Conservation (phyloP, 139 green algal genomes). For the Picochlorum costavermella region DNA sequence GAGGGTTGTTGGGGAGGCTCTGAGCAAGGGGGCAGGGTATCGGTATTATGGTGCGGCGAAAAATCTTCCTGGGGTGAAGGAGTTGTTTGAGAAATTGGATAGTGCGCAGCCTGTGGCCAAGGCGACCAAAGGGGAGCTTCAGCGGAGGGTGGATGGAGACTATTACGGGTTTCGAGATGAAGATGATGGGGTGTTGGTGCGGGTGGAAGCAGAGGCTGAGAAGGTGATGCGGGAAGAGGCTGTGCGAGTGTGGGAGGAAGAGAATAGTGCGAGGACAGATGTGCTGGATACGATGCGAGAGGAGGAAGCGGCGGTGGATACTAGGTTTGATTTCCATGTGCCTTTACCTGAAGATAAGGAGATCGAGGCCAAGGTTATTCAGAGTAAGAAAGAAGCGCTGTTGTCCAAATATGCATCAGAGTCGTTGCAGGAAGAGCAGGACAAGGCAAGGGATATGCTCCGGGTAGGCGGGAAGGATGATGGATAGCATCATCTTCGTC, state of each 20-base stretch:
- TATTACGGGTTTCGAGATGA: constrained; percentile 98
- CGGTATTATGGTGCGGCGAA: constrained; percentile 99
- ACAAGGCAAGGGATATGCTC: constrained; percentile 62
- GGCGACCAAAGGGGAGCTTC: constrained; percentile 73
- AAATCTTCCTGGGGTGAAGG: constrained; percentile 90
- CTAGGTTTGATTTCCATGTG: constrained; percentile 85
- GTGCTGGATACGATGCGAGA: background rate
- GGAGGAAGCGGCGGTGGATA: constrained; percentile 7
- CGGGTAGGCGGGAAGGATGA: background rate
- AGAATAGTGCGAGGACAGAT: constrained; percentile 10
- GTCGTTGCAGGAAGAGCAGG: constrained; percentile 58
- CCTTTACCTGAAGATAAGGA: constrained; percentile 83
- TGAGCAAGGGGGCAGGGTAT: constrained; percentile 57
- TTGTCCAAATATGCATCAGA: constrained; percentile 75
- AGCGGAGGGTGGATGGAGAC: constrained; percentile 82
- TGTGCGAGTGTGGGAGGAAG: constrained; percentile 59
- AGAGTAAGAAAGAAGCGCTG: constrained; percentile 88
- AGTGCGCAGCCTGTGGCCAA: constrained; percentile 38
- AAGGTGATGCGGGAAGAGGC: constrained; percentile 48
- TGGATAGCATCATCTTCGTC: too few relatives aligned
- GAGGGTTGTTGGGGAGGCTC: constrained; percentile 34
- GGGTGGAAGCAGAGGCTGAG: constrained; percentile 69
- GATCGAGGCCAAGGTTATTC: constrained; percentile 83
- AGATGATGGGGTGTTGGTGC: constrained; percentile 80
- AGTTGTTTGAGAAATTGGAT: constrained; percentile 92